These are phyloP conservation scores for Sclerotinia subarctica DNA, from an alignment of 2,329 filamentous ascomycete genomes.

Conservation along the genomic window DNA sequence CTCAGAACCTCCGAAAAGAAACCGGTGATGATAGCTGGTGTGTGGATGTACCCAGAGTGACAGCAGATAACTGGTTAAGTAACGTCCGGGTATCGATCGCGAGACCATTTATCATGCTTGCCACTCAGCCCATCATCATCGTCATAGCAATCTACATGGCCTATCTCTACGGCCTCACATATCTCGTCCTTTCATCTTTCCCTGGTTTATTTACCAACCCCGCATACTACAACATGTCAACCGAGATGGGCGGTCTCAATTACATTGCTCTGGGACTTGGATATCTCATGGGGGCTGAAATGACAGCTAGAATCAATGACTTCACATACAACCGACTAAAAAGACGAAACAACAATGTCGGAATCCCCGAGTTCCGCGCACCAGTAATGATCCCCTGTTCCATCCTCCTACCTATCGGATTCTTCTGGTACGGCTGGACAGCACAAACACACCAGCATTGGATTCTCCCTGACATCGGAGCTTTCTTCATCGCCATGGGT, in stretches of 20 bases:
- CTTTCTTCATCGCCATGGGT: conserved; percentile 49
- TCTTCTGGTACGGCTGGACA: conserved; percentile 58
- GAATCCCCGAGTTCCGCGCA: conserved; percentile 57
- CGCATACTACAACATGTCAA: conserved; percentile 50
- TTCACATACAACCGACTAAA: conserved; percentile 32
- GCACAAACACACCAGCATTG: conserved; percentile 51
- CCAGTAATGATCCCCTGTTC: conserved; percentile 56
- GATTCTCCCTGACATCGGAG: conserved; percentile 56
- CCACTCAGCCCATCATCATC: conserved; percentile 52
- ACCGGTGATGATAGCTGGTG: conserved; percentile 53
- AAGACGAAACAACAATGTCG: conserved; percentile 32
- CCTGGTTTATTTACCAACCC: conserved; percentile 51
- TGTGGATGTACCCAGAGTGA: conserved; percentile 44
- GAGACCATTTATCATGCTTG: conserved; percentile 49
- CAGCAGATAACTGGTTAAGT: conserved; percentile 39
- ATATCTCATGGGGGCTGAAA: conserved; percentile 40
- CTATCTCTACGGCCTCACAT: conserved; percentile 52
- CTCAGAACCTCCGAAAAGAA: conserved; percentile 45
- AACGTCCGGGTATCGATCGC: conserved; percentile 40
- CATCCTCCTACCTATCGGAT: conserved; percentile 53
- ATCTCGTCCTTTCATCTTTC: conserved; percentile 58
- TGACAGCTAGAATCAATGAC: conserved; percentile 37
- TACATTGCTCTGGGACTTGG: conserved; percentile 49
- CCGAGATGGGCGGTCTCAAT: conserved; percentile 56
- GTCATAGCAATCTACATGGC: conserved; percentile 52